Evolutionary conservation across 176 grass and related monocot species (phyloP), one percentile per base, ranked within the genome.

Genomic region (Hsuehochloa calcarea): DNA sequence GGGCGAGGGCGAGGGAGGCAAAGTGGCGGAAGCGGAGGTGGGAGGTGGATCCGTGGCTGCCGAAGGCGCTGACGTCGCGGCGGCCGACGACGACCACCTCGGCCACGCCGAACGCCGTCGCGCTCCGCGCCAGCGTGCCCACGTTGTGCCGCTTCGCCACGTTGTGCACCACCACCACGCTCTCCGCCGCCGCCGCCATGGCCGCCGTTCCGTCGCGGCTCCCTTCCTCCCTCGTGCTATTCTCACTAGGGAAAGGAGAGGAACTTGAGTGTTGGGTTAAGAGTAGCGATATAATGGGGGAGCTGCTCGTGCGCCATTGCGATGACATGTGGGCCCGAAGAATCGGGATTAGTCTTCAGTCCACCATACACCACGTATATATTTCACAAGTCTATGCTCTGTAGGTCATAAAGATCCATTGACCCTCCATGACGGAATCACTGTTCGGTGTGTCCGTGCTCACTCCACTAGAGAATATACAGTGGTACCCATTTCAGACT

Each of bases 91-190:
- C 80, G 22, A 93, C 85, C 79, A 98, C 73, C 93, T 98, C 96
- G 17, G 89, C 84, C 20, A 94, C 91, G 29, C 96, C 91, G 69
- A 94, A 95, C 43, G 91, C 93, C 45, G 91, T 93, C 25, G 91
- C 89, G 75, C 96, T 98, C 63, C 93, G 86, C 37, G 91, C 88
- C 69, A 95, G 84, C 15, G 93, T 98, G 20, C 96, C 96, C 50
- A 98, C 89, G 76, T 95, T 98, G 87, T 95, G 95, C 72, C 95
- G 88, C 75, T 95, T 95, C 10, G 93, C 93, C 70, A 98, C 89
- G 85, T 95, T 95, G 91, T 95, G 93, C 29, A 92, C 91, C 49
- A 94, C 76, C 49, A 92, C 83, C 43, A 98, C 43, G 89, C 94
- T 93, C 84, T 91, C 90, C 69, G 35, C 85, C 1, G 80, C 59